phyloP scores from a whole-genome alignment of 108 stramenopile species.

The Cyclotella choctawhatcheeana region DNA sequence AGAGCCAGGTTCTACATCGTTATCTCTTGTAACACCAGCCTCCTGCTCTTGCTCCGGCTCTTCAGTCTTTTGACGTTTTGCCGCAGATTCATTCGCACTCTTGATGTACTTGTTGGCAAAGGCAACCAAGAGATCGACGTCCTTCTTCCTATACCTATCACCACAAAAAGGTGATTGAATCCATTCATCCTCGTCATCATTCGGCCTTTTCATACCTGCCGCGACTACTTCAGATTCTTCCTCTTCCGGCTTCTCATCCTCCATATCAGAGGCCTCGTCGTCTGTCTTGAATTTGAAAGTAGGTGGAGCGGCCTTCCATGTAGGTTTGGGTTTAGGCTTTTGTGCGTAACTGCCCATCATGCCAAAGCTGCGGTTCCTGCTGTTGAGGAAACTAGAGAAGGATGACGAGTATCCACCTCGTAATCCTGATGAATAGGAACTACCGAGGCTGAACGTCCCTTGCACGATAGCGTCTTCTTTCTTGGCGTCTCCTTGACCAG shows the following conservation, averaged over 20 bases:
- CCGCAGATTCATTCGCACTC: not conserved
- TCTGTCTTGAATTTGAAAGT: conserved; percentile 9
- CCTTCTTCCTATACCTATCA: conserved; percentile 6
- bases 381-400: not conserved
- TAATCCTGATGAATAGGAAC: not conserved
- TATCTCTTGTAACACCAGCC: no score
- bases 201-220: not conserved
- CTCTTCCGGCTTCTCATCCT: not conserved
- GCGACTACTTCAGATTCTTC: not conserved
- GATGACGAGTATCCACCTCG: not conserved
- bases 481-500: not conserved
- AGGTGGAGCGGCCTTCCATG: conserved; percentile 3
- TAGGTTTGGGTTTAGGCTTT: not conserved
- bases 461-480: not conserved
- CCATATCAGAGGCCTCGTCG: no score
- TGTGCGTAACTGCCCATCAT: not conserved
- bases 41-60: no score
- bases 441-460: not conserved
- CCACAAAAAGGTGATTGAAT: conserved; percentile 12
- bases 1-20: no score
- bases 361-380: not conserved
- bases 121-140: conserved; percentile 5
- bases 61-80: not conserved
- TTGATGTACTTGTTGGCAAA: conserved; percentile 4
- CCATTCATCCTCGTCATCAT: conserved; percentile 1